phyloP scores from a whole-genome alignment of 768 basidiomycete species.

The Lyophyllum shimeji region DNA sequence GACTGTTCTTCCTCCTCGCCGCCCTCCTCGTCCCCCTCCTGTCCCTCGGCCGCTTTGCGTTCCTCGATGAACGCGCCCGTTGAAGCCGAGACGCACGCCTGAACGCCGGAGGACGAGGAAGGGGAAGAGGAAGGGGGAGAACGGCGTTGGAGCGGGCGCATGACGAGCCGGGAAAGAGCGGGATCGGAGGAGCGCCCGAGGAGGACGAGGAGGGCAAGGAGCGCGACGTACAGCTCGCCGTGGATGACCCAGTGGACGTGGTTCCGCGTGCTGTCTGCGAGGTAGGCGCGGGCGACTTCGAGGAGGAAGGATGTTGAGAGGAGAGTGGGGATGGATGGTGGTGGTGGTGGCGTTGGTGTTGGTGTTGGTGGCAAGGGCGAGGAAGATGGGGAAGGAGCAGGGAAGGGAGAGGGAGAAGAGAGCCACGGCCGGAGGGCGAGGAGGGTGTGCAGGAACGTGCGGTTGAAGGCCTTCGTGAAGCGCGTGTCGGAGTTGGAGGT shows the following conservation, averaged over 20 bases:
- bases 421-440: constrained; percentile 1
- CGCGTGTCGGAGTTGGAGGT: background rate
- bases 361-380: constrained; percentile 4
- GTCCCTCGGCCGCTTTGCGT: too few relatives aligned
- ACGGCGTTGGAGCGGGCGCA: too few relatives aligned
- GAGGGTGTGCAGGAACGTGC: background rate
- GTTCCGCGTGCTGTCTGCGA: background rate
- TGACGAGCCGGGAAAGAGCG: background rate
- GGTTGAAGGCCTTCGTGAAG: background rate
- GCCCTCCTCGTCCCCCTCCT: background rate
- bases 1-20: background rate
- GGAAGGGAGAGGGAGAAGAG: background rate
- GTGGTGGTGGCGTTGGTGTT: background rate
- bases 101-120: too few relatives aligned
- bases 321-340: background rate
- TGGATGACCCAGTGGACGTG: constrained; percentile 10
- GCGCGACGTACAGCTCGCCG: constrained; percentile 1
- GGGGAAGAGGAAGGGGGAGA: too few relatives aligned
- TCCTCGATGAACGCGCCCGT: background rate
- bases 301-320: constrained; percentile 9
- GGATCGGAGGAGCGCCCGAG: background rate
- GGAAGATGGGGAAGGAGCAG: too few relatives aligned
- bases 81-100: constrained; percentile 4
- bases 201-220: background rate
- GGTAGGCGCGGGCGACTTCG: constrained; percentile 6